These are phyloP conservation scores for Kluyveromyces sp. DNA, from an alignment of 1,139 yeast species.

Conservation along the genomic window DNA sequence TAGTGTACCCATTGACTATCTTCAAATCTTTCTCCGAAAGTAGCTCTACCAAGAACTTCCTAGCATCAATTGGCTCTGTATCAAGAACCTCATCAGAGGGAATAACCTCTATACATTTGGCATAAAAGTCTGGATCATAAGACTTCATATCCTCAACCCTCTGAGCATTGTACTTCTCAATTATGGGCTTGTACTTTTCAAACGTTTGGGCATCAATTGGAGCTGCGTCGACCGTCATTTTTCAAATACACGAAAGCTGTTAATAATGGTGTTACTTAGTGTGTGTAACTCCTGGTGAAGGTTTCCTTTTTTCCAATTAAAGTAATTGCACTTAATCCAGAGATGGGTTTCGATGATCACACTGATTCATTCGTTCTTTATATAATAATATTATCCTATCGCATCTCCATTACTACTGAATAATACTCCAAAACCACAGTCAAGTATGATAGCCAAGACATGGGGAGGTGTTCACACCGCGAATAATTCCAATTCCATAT, in stretches of 20 bases:
- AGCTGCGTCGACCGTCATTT: background rate
- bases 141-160: slow-evolving; percentile 13
- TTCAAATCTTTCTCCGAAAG: slow-evolving; percentile 32
- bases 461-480: too few relatives aligned
- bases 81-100: slow-evolving; percentile 28
- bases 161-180: slow-evolving; percentile 16
- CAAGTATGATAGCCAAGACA: too few relatives aligned
- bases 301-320: too few relatives aligned
- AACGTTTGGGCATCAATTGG: slow-evolving; percentile 11
- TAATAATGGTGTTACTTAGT: background rate
- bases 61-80: slow-evolving; percentile 32
- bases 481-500: too few relatives aligned
- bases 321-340: too few relatives aligned
- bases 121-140: slow-evolving; percentile 18
- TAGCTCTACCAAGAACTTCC: slow-evolving; percentile 31
- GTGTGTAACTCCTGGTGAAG: background rate
- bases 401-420: too few relatives aligned
- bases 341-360: too few relatives aligned
- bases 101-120: slow-evolving; percentile 17
- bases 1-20: slow-evolving; percentile 34
- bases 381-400: too few relatives aligned
- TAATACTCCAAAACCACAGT: too few relatives aligned
- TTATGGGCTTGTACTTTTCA: slow-evolving; percentile 14
- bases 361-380: too few relatives aligned
- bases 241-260: background rate